phyloP scores from a whole-genome alignment of 306 rosid species.

The Oxytropis ochrocephala region DNA sequence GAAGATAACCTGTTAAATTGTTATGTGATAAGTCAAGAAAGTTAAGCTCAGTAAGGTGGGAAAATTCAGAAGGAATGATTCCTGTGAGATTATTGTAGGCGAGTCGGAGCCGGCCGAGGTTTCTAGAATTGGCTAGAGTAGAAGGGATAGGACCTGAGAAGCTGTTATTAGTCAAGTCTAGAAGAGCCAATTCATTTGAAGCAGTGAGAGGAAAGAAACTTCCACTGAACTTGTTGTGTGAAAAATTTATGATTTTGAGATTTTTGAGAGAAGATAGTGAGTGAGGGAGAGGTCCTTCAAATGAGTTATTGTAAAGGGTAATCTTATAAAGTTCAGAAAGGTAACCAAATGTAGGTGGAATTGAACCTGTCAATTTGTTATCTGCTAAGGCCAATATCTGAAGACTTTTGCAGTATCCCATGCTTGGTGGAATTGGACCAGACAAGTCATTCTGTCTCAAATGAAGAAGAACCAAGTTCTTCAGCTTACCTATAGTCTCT shows the following conservation, averaged over 20 bases:
- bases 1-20: conserved; percentile 51
- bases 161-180: conserved; percentile 92
- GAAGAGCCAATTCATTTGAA: conserved; percentile 46
- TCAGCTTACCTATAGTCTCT: conserved; percentile 66
- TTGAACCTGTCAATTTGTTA: conserved; percentile 73
- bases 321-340: conserved; percentile 64
- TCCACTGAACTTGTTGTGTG: conserved; percentile 77
- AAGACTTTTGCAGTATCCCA: conserved; percentile 80
- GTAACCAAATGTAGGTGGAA: conserved; percentile 75
- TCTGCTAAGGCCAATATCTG: conserved; percentile 84
- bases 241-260: conserved; percentile 73
- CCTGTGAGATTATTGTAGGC: conserved; percentile 67
- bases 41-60: conserved; percentile 58
- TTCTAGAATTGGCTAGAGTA: conserved; percentile 43
- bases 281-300: conserved; percentile 78
- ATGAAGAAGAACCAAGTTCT: conserved; percentile 70
- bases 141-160: conserved; percentile 85
- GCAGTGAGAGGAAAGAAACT: conserved; percentile 66
- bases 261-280: conserved; percentile 66
- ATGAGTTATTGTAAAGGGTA: conserved; percentile 92
- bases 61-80: conserved; percentile 50
- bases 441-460: conserved; percentile 82
- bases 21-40: conserved; percentile 81
- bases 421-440: conserved; percentile 86
- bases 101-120: conserved; percentile 75